Evolutionary conservation across 2,329 filamentous ascomycete species (phyloP).

Genomic region (Fusarium succisae): DNA sequence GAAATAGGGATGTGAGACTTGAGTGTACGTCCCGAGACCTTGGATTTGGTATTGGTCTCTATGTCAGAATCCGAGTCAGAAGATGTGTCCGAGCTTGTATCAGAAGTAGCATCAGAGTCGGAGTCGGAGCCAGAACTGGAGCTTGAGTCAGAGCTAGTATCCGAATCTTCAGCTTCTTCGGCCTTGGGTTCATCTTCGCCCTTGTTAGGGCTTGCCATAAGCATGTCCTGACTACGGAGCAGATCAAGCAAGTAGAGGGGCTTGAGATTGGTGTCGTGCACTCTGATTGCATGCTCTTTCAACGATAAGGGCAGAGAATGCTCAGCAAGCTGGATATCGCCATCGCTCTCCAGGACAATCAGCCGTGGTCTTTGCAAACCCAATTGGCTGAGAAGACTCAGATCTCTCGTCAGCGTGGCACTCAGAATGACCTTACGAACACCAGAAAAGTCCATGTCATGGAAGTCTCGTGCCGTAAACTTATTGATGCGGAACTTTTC

Average conservation of each 20-base stretch:
- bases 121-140: conserved; percentile 47
- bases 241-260: conserved; percentile 87
- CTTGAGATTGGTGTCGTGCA: conserved; percentile 76
- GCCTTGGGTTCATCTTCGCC: conserved; percentile 19
- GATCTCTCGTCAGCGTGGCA: conserved; percentile 89
- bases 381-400: conserved; percentile 80
- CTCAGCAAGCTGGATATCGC: conserved; percentile 55
- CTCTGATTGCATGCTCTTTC: conserved; percentile 72
- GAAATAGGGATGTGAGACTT: conserved; percentile 56
- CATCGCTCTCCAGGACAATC: conserved; percentile 73
- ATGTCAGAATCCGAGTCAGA: conserved; percentile 45
- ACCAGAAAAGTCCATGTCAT: conserved; percentile 60
- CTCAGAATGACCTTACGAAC: conserved; percentile 87
- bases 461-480: conserved; percentile 63
- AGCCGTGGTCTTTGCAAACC: conserved; percentile 78
- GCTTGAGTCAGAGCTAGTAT: conserved; percentile 38
- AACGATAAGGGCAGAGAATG: conserved; percentile 70
- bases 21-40: conserved; percentile 22
- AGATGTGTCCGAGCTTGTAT: conserved; percentile 36
- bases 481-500: conserved; percentile 62
- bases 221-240: conserved; percentile 66
- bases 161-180: conserved; percentile 50
- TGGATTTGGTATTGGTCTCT: conserved; percentile 39
- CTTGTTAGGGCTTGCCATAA: conserved; percentile 25
- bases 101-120: conserved; percentile 44